Conservation (phyloP, 2,329 filamentous ascomycete species). For the Monosporascus sp. region DNA sequence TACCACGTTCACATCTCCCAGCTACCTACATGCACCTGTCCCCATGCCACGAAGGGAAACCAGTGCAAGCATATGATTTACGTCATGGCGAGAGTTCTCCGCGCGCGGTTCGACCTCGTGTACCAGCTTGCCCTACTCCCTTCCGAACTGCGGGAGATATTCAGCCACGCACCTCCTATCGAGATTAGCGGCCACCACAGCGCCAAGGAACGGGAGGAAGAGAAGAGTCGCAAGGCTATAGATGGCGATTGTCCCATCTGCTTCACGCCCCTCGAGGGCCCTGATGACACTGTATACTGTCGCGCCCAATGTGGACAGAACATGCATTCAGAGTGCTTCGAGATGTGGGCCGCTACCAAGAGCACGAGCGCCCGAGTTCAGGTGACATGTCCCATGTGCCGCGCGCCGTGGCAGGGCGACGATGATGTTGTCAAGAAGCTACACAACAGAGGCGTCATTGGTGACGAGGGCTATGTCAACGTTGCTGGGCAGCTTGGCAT, state of each 20-base stretch:
- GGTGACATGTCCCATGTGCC: conserved; percentile 57
- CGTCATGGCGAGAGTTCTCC: conserved; percentile 54
- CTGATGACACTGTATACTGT: conserved; percentile 43
- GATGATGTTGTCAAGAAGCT: conserved; percentile 37
- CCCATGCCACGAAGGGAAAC: conserved; percentile 45
- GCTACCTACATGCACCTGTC: conserved; percentile 50
- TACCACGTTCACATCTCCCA: conserved; percentile 51
- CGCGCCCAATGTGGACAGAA: conserved; percentile 49
- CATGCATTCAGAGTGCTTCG: conserved; percentile 48
- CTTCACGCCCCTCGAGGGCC: conserved; percentile 39
- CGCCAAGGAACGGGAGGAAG: conserved; percentile 1
- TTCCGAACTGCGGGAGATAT: conserved; percentile 54
- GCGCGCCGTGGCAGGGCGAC: conserved; percentile 49
- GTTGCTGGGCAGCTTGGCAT: conserved; percentile 57
- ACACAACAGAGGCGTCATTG: conserved; percentile 32
- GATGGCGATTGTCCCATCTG: conserved; percentile 55
- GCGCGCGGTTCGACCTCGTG: conserved; percentile 47
- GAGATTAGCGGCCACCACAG: conserved; percentile 25
- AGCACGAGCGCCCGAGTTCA: conserved; percentile 22
- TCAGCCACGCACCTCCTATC: conserved; percentile 48
- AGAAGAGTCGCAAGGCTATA: conserved; percentile 41
- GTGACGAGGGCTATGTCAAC: conserved; percentile 55
- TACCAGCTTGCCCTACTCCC: conserved; percentile 59
- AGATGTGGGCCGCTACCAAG: conserved; percentile 48
- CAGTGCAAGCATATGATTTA: conserved; percentile 64